These are phyloP conservation scores for Stylosanthes scabra DNA, from an alignment of 331 rosid species.

Conservation along the genomic window DNA sequence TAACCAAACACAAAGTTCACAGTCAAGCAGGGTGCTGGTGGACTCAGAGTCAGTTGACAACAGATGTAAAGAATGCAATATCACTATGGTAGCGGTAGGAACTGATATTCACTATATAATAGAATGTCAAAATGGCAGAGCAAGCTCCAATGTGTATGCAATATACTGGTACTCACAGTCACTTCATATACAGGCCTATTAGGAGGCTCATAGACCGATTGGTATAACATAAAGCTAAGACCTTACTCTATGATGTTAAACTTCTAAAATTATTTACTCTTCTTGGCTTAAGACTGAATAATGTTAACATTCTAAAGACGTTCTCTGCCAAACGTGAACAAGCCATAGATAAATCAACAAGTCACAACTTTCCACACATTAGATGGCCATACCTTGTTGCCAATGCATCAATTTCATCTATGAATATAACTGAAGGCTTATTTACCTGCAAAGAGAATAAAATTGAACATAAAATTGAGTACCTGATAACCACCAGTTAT, in stretches of 20 bases:
- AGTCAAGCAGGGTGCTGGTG: conserved; percentile 40
- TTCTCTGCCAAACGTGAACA: conserved; percentile 23
- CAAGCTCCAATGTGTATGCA: background rate
- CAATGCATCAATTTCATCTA: conserved; percentile 98
- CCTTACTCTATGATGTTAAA: conserved; percentile 14
- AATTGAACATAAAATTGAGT: conserved; percentile 26
- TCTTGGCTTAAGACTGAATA: conserved; percentile 26
- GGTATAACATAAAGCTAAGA: conserved; percentile 14
- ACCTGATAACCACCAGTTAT: conserved; percentile 23
- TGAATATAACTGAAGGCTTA: conserved; percentile 95
- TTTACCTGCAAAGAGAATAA: conserved; percentile 78
- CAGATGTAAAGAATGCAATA: conserved; percentile 35
- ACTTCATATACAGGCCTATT: conserved; percentile 17
- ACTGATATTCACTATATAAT: background rate
- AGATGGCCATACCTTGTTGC: conserved; percentile 75
- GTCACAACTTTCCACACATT: conserved; percentile 28
- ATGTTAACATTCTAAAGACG: conserved; percentile 16
- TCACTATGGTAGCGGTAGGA: conserved; percentile 1
- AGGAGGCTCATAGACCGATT: conserved; percentile 31
- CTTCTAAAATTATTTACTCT: conserved; percentile 30
- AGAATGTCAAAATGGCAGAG: background rate
- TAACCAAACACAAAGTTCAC: conserved; percentile 50
- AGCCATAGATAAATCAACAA: conserved; percentile 29
- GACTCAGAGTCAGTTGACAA: conserved; percentile 31
- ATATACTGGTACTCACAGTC: conserved; percentile 23